phyloP scores from a whole-genome alignment of 2,329 filamentous ascomycete species.

The Botrytis cinerea region DNA sequence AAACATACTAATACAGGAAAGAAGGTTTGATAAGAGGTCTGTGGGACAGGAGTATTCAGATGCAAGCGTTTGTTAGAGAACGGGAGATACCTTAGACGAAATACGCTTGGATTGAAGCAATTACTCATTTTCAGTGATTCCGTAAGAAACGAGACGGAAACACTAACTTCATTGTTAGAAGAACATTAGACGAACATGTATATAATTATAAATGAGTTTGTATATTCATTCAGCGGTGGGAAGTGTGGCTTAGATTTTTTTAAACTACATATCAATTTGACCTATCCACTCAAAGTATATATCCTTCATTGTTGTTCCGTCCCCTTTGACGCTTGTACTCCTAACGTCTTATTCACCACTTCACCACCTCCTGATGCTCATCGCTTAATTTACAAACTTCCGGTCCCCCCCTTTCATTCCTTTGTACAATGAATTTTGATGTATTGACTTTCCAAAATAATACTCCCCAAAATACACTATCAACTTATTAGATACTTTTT shows the following conservation, averaged over 20 bases:
- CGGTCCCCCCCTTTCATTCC: not conserved
- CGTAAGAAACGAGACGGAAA: not conserved
- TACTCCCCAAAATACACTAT: not conserved
- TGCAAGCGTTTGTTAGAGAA: not conserved
- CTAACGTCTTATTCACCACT: no score
- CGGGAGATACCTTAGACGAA: not conserved
- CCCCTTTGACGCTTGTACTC: not conserved
- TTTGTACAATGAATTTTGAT: not conserved
- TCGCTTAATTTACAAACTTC: not conserved
- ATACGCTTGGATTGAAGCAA: not conserved
- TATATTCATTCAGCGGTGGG: not conserved
- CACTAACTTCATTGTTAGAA: not conserved
- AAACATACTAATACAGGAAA: not conserved
- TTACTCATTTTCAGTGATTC: not conserved
- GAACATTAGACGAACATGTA: not conserved
- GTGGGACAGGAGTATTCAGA: not conserved
- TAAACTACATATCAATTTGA: not conserved
- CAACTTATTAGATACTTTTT: not conserved
- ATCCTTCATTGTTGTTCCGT: not conserved
- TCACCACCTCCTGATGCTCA: not conserved
- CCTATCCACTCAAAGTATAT: not conserved
- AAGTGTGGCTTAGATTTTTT: not conserved
- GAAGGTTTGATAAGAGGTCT: not conserved
- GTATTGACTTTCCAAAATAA: not conserved
- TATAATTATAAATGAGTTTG: not conserved